phyloP scores from a whole-genome alignment of 768 basidiomycete genomes.

The Fibroporia radiculosa region DNA sequence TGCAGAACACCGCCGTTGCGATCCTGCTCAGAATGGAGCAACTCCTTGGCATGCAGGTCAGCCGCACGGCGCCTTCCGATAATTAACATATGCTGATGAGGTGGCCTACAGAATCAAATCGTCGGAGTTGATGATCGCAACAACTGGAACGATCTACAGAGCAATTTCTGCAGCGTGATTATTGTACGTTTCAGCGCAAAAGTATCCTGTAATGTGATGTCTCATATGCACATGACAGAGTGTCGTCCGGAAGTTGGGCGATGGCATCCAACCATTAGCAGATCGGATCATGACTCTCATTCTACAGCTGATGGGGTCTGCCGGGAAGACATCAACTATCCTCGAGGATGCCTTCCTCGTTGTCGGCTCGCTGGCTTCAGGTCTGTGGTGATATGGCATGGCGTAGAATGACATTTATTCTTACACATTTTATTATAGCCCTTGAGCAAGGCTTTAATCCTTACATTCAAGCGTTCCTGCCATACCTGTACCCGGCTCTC shows the following conservation, averaged over 20 bases:
- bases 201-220: background rate
- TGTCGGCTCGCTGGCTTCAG: conserved; percentile 78
- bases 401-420: background rate
- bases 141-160: conserved; percentile 98
- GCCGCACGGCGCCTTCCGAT: conserved; percentile 14
- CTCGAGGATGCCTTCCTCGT: conserved; percentile 96
- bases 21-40: conserved; percentile 90
- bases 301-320: conserved; percentile 75
- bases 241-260: conserved; percentile 77
- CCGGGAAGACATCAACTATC: conserved; percentile 89
- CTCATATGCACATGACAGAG: conserved; percentile 35
- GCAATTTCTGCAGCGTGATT: conserved; percentile 87
- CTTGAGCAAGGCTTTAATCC: conserved; percentile 73
- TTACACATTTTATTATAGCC: conserved; percentile 30
- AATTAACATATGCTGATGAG: background rate
- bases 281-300: conserved; percentile 94
- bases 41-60: conserved; percentile 72
- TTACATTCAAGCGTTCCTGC: conserved; percentile 81
- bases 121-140: conserved; percentile 93
- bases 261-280: conserved; percentile 78
- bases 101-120: conserved; percentile 74
- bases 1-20: conserved; percentile 74
- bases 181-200: conserved; percentile 47
- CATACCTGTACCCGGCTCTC: conserved; percentile 82
- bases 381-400: conserved; percentile 27